Evolutionary conservation across 805 yeast species (phyloP).

Genomic region (Yarrowia bubula): DNA sequence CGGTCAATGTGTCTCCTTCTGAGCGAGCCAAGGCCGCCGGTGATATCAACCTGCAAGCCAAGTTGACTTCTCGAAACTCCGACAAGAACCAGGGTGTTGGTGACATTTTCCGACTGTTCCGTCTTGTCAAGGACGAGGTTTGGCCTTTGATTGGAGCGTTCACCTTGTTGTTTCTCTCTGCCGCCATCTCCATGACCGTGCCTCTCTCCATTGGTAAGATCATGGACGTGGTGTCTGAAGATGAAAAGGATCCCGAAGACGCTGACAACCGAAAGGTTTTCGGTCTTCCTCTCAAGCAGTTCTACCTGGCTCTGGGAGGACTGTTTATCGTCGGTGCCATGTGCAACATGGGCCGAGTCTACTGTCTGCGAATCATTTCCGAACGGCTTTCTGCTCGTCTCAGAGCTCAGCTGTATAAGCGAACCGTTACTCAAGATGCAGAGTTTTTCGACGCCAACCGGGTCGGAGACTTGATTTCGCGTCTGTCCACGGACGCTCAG

Average conservation of each 20-base stretch:
- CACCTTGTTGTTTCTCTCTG: slow-evolving; percentile 70
- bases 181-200: slow-evolving; percentile 75
- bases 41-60: slow-evolving; percentile 38
- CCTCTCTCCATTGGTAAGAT: slow-evolving; percentile 86
- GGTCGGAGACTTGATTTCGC: slow-evolving; percentile 87
- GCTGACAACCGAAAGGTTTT: slow-evolving; percentile 42
- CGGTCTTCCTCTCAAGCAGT: slow-evolving; percentile 63
- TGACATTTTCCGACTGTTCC: slow-evolving; percentile 51
- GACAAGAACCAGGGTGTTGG: slow-evolving; percentile 30
- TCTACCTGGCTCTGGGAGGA: slow-evolving; percentile 58
- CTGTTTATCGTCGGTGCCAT: slow-evolving; percentile 70
- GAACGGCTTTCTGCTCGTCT: slow-evolving; percentile 84
- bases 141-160: slow-evolving; percentile 46
- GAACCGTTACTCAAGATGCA: slow-evolving; percentile 79
- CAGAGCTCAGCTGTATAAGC: slow-evolving; percentile 71
- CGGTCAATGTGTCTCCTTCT: slow-evolving; percentile 32
- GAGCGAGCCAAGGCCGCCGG: slow-evolving; percentile 38
- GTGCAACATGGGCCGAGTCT: slow-evolving; percentile 80
- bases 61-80: slow-evolving; percentile 32
- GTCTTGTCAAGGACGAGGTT: slow-evolving; percentile 57
- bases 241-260: slow-evolving; percentile 31
- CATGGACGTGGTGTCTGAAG: slow-evolving; percentile 60
- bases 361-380: slow-evolving; percentile 72
- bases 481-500: slow-evolving; percentile 85
- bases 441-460: slow-evolving; percentile 85